Conservation (phyloP, 371 early-diverging fungal genomes). For the Mortierella sp. region DNA sequence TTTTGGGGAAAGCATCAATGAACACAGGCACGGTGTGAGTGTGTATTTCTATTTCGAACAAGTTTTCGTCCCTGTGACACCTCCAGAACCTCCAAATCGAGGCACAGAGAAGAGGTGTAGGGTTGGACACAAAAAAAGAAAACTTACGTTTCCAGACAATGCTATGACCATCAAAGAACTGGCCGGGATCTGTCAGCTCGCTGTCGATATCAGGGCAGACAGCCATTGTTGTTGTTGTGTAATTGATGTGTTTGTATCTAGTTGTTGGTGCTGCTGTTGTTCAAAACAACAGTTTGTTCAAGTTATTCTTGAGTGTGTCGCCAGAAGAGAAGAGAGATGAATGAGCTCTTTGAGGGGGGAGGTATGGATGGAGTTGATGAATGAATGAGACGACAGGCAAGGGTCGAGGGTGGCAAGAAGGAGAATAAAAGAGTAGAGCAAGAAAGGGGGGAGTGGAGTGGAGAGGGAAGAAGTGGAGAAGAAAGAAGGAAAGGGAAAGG, state of each 20-base stretch:
- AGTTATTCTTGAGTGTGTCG: too few species aligned
- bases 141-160: slow-evolving; percentile 54
- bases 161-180: slow-evolving; percentile 44
- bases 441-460: background rate
- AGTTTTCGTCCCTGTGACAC: background rate
- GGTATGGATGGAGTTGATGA: background rate
- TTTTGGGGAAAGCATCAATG: too few species aligned
- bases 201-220: slow-evolving; percentile 36
- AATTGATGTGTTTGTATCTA: too few species aligned
- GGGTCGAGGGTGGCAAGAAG: background rate
- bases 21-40: too few species aligned
- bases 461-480: background rate
- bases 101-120: background rate
- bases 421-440: background rate
- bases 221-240: slow-evolving; percentile 15
- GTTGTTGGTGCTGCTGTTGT: background rate
- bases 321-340: background rate
- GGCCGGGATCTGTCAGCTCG: slow-evolving; percentile 31
- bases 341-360: background rate
- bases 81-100: background rate
- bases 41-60: background rate
- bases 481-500: background rate
- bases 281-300: background rate
- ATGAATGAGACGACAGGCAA: background rate
- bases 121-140: background rate